Base-by-base conservation (phyloP, 2,329 filamentous ascomycete species). In the Verticillium zaregamsianum region DNA sequence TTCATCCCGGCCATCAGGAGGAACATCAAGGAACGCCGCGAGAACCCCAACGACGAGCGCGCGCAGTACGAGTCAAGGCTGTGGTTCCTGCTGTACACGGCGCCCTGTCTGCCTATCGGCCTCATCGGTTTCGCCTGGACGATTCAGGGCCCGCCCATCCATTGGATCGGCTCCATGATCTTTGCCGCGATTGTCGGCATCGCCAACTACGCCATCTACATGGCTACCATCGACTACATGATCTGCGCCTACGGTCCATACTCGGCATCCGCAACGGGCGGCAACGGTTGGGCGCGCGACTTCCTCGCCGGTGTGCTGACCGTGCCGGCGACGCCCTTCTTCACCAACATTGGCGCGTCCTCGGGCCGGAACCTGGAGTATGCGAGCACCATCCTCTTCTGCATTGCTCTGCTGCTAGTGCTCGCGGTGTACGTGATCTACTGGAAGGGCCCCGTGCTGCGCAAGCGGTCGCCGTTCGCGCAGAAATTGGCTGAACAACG, bases 141-240 rank as follows among this genome's bases (percentile, higher is more conserved):
- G 0, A 85, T 84, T 0, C 81, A 86, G 31, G 87, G 87, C 0
- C 88, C 87, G 1, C 74, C 83, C 31, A 71, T 89, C 3, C 86
- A 86, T 66, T 92, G 90, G 89, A 85, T 90, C 25, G 86, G 81
- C 0, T 86, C 87, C 2, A 84, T 89, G 77, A 75, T 91, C 56
- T 90, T 88, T 65, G 81, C 82, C 1, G 80, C 80, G 17, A 77
- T 90, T 55, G 86, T 92, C 58, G 90, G 88, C 25, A 87, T 92
- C 59, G 89, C 89, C 61, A 92, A 92, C 69, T 90, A 89, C 45
- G 78, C 84, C 37, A 90, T 91, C 62, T 91, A 91, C 76, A 90
- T 90, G 86, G 87, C 88, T 1, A 90, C 88, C 1, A 90, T 91
- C 65, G 88, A 92, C 73, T 92, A 92, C 76, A 91, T 91, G 84